A percentile compares a stretch with the other conserved stretches of the same genome.
phyloP scores from a whole-genome alignment of 2,329 filamentous ascomycete species.

The Alternaria burnsii region DNA sequence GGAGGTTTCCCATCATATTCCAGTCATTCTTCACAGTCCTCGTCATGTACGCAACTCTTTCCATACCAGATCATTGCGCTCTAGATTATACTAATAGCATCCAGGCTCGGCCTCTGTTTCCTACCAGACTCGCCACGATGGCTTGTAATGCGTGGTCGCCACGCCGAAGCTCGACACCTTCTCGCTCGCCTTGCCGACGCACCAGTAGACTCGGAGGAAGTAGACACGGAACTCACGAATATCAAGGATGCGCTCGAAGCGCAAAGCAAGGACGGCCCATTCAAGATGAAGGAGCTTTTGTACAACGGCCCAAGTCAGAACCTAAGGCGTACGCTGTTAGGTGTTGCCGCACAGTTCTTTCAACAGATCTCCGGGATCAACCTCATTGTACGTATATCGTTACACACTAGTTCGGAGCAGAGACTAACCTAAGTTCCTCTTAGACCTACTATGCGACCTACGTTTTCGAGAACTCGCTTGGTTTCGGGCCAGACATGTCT shows the following conservation, averaged over 20 bases:
- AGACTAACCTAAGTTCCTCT: background rate
- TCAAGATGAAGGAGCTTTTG: conserved; percentile 46
- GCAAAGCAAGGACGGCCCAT: conserved; percentile 47
- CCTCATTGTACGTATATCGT: conserved; percentile 19
- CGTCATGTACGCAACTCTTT: conserved; percentile 7
- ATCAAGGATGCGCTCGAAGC: conserved; percentile 55
- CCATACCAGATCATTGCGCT: accelerated
- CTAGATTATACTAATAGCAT: background rate
- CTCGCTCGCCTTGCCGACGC: conserved; percentile 21
- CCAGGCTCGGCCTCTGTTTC: conserved; percentile 16
- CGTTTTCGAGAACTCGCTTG: conserved; percentile 58
- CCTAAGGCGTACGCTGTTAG: conserved; percentile 52
- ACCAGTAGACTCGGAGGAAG: conserved; percentile 32
- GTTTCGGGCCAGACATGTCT: conserved; percentile 52
- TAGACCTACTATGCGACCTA: conserved; percentile 42
- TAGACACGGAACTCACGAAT: conserved; percentile 40
- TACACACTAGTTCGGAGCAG: background rate
- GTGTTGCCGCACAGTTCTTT: conserved; percentile 58
- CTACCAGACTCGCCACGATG: conserved; percentile 54
- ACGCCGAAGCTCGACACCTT: conserved; percentile 47
- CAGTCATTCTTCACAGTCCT: conserved; percentile 20
- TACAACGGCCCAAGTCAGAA: conserved; percentile 57
- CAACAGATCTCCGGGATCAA: conserved; percentile 51
- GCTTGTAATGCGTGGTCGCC: conserved; percentile 57
- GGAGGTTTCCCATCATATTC: conserved; percentile 49